Evolutionary conservation across 129 eudicot species (phyloP).

Genomic region (carrot (Daucus carota)): DH1_v3.0 NC_030383.2:7014001-7014500

Average conservation of each 20-base stretch:
- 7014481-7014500: slow-evolving; percentile 28
- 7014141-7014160: background rate
- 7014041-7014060: slow-evolving; percentile 3
- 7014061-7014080: background rate
- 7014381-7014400: too few relatives aligned
- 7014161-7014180: background rate
- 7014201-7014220: background rate
- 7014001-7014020: background rate
- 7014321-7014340: too few relatives aligned
- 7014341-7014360: too few relatives aligned
- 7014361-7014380: too few relatives aligned
- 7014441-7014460: background rate
- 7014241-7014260: slow-evolving; percentile 11
- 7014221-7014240: slow-evolving; percentile 14
- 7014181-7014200: slow-evolving; percentile 4
- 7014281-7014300: too few relatives aligned
- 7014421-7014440: background rate
- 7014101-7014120: too few relatives aligned
- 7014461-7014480: background rate
- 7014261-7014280: too few relatives aligned
- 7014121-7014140: background rate
- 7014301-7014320: too few relatives aligned
- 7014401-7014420: too few relatives aligned
- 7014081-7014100: too few relatives aligned
- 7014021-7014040: slow-evolving; percentile 13